These are phyloP conservation scores for Biscogniauxia sp. DNA, from an alignment of 2,329 filamentous ascomycete species.

Conservation along the genomic window DNA sequence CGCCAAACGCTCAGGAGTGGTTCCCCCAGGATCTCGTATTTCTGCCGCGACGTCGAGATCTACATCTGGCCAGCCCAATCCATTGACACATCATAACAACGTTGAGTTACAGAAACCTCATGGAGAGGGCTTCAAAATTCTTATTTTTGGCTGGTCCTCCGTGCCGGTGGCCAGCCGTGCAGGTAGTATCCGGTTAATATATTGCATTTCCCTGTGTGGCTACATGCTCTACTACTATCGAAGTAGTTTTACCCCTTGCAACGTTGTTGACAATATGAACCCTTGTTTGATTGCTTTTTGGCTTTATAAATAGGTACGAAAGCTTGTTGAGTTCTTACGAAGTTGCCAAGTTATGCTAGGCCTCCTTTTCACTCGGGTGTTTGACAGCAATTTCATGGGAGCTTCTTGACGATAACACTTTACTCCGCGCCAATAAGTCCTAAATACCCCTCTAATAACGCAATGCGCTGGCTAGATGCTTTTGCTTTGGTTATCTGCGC, in stretches of 20 bases:
- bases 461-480: slow-evolving; percentile 25
- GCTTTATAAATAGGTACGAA: neutral
- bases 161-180: neutral
- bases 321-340: neutral
- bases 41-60: neutral
- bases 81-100: neutral
- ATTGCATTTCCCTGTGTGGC: neutral
- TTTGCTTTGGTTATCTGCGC: slow-evolving; percentile 25
- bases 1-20: neutral
- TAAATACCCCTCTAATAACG: neutral
- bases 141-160: neutral
- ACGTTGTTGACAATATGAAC: neutral
- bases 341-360: neutral
- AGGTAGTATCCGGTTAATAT: neutral
- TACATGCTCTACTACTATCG: neutral
- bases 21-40: neutral
- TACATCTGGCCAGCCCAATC: neutral
- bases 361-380: neutral
- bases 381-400: neutral
- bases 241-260: neutral
- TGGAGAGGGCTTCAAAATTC: neutral
- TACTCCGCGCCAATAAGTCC: neutral
- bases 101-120: neutral
- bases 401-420: neutral
- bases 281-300: neutral